A percentile compares a stretch with the other conserved stretches of the same genome.
Evolutionary conservation across 2,329 filamentous ascomycete genomes (phyloP).

Genomic region (Colletotrichum gigasporum): DNA sequence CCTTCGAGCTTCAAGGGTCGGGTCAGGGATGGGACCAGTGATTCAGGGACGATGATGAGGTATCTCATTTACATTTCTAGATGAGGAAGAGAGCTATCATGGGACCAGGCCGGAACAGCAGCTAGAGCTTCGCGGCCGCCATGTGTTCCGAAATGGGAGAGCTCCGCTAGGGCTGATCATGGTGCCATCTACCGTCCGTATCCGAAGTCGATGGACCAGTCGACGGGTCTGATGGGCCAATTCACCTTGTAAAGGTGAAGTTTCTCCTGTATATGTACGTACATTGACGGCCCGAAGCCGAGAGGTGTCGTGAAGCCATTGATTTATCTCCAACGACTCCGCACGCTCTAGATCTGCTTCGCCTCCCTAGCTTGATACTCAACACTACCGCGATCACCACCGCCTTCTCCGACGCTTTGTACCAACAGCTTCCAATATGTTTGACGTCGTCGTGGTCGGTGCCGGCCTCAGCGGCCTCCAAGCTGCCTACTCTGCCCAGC

Average conservation of each 20-base stretch:
- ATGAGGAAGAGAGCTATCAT: not conserved
- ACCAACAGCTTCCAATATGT: constrained; percentile 20
- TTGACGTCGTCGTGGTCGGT: constrained; percentile 48
- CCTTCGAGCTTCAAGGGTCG: not conserved
- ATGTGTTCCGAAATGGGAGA: no score
- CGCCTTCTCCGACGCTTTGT: not conserved
- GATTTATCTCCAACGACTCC: not conserved
- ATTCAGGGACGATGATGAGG: no score
- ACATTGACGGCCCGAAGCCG: not conserved
- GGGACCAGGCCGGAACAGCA: not conserved
- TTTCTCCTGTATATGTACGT: not conserved
- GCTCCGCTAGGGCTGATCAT: not conserved
- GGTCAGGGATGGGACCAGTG: no score
- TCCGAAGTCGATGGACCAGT: not conserved
- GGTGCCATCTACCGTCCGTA: not conserved
- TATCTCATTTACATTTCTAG: not conserved
- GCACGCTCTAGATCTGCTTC: not conserved
- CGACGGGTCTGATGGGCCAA: not conserved
- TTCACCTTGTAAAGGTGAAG: not conserved
- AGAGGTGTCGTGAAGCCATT: not conserved
- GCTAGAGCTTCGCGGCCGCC: not conserved
- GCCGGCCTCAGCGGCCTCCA: constrained; percentile 49
- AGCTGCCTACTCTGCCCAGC: constrained; percentile 42
- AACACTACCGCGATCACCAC: not conserved
- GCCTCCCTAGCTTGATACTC: not conserved